These are phyloP conservation scores for Microcos paniculata DNA, from an alignment of 345 rosid genomes.

Conservation along the genomic window DNA sequence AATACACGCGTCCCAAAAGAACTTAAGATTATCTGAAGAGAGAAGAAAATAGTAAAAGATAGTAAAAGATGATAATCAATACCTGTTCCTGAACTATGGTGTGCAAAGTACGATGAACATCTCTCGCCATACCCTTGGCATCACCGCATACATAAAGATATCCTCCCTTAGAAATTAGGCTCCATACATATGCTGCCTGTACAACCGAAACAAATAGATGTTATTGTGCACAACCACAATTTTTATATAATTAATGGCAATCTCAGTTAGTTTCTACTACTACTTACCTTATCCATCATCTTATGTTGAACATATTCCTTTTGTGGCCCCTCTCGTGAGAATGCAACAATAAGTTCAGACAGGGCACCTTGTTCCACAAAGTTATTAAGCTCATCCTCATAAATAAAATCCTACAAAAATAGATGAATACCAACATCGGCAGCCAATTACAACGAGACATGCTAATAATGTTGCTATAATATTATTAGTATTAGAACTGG, in stretches of 20 bases:
- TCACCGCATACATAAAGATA: slow-evolving; percentile 96
- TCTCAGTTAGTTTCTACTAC: not conserved
- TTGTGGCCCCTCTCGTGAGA: slow-evolving; percentile 95
- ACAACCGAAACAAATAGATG: not conserved
- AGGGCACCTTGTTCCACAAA: slow-evolving; percentile 68
- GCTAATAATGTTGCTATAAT: not conserved
- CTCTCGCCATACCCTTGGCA: slow-evolving; percentile 99
- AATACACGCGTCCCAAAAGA: not conserved
- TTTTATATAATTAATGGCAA: not conserved
- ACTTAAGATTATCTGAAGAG: not conserved
- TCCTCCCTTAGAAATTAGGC: slow-evolving; percentile 63
- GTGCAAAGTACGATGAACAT: slow-evolving; percentile 91
- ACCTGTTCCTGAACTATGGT: slow-evolving; percentile 90
- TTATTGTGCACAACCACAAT: not conserved
- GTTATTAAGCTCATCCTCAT: slow-evolving; percentile 78
- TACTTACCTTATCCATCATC: slow-evolving; percentile 69
- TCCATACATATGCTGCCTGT: slow-evolving; percentile 21
- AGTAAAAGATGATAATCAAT: not conserved
- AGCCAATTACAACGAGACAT: not conserved
- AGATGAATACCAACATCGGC: not conserved
- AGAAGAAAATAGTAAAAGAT: not conserved
- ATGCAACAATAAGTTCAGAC: slow-evolving; percentile 80
- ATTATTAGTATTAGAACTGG: slow-evolving; percentile 5
- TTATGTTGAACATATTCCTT: slow-evolving; percentile 97
- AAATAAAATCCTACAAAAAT: slow-evolving; percentile 54